Evolutionary conservation across 2,329 filamentous ascomycete species (phyloP), one percentile per base, ranked within the genome.

Genomic region (Fusarium tuaranense): DNA sequence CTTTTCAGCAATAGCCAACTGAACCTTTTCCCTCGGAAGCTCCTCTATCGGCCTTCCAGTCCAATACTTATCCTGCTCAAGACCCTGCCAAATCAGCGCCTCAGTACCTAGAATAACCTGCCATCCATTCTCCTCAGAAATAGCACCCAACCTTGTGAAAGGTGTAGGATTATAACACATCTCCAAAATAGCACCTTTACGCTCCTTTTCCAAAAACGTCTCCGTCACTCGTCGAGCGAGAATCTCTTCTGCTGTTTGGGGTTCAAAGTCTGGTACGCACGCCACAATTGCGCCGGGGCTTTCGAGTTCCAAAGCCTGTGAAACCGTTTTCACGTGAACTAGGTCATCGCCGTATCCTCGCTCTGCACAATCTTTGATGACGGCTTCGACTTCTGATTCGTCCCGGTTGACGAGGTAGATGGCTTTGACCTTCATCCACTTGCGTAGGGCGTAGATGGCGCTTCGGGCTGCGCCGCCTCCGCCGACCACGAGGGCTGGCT

Each of bases 151-250:
- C 74, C 88, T 86, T 0, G 94, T 95, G 81, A 89, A 92, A 0
- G 92, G 92, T 4, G 87, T 85, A 0, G 94, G 94, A 80, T 95
- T 94, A 81, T 95, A 95, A 85, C 93, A 95, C 93, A 96, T 95
- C 82, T 95, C 93, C 69, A 95, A 81, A 67, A 95, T 89, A 8
- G 90, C 90, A 8, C 92, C 93, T 82, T 92, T 92, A 70, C 88
- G 83, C 18, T 85, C 79, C 81, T 86, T 86, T 36, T 71, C 67
- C 13, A 87, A 74, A 58, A 87, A 88, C 4, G 84, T 81, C 77
- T 90, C 86, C 0, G 88, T 81, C 1, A 94, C 86, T 2, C 82
- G 81, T 2, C 93, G 85, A 5, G 92, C 90, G 48, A 86, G 84
- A 32, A 87, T 84, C 85, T 97, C 94, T 32, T 87, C 88, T 2